Evolutionary conservation across 306 rosid species (phyloP), one percentile per base, ranked within the genome.

Genomic region (Cucurbita pepo): DNA sequence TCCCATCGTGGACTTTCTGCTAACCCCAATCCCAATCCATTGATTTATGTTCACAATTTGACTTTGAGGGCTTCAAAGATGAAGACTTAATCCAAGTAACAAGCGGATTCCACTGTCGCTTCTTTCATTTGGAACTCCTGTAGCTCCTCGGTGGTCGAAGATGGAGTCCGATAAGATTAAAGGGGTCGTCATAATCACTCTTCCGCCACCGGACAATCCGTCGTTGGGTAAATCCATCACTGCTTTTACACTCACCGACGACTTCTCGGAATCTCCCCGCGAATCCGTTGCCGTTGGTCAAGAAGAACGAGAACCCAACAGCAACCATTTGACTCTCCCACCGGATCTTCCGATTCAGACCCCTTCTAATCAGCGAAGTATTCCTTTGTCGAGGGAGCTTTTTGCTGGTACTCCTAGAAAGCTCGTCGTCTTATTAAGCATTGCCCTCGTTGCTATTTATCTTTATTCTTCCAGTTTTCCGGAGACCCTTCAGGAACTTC

Each of bases 221-320:
- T 88, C 90, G 36, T 30, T 86, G 25, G 95, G 96, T n/a, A 90
- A 90, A 83, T 88, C 90, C 69, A 86, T 90, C 64, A 90, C 95
- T 47, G 96, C 96, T 72, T 78, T 88, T 61, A 82, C 95, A 25
- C 30, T 83, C 81, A 79, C 79, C 48, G 57, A 80, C 75, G 77
- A 85, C 76, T 71, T 80, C 53, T 74, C 75, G 67, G 73, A 69
- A 69, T 43, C 73, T 48, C 10, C 72, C 18, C 62, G 44, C 52
- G 79, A 22, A 16, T 63, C 69, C 70, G 37, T 11, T 37, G 51
- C 22, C 1, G 40, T 36, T 22, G 71, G 62, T 10, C 76, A 57
- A 3, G 79, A 80, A 60, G 60, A 53, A 56, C 79, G 53, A 57
- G 22, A 48, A 19, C 70, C 67, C 50, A 61, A 22, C 14, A 38